A percentile compares a stretch with the other conserved stretches of the same genome.
Conservation (phyloP, 2,329 filamentous ascomycete genomes). For the Curvularia verruculosa region DNA sequence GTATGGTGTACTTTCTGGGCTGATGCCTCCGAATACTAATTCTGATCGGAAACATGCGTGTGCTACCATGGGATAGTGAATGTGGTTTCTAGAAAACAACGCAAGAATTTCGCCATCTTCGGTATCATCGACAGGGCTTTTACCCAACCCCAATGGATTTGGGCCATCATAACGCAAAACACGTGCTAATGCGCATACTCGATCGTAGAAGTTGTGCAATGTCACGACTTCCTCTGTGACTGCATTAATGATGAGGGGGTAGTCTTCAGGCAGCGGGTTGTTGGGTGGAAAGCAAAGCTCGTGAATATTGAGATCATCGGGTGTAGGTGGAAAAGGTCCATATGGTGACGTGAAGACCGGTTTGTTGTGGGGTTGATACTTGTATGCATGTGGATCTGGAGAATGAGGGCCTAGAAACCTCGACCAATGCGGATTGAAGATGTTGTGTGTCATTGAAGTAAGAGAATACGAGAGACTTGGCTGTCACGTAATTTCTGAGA, state of each 20-base stretch:
- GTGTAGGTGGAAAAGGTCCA: conserved; percentile 36
- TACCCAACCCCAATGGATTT: conserved; percentile 29
- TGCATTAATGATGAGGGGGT: conserved; percentile 40
- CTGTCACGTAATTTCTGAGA: background rate
- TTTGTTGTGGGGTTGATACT: conserved; percentile 25
- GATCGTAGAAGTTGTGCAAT: conserved; percentile 37
- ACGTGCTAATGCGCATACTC: conserved; percentile 35
- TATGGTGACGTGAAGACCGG: conserved; percentile 35
- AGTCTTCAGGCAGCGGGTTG: conserved; percentile 35
- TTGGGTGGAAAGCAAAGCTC: conserved; percentile 38
- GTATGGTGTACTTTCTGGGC: conserved; percentile 38
- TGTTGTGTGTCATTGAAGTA: conserved; percentile 25
- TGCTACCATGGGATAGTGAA: conserved; percentile 41
- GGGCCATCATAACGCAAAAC: conserved; percentile 36
- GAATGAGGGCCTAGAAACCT: conserved; percentile 31
- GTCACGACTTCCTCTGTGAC: conserved; percentile 32
- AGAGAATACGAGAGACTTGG: background rate
- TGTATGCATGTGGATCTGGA: conserved; percentile 29
- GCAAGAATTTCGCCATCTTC: conserved; percentile 41
- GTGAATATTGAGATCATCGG: conserved; percentile 39
- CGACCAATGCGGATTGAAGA: conserved; percentile 37
- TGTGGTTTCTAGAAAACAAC: conserved; percentile 36
- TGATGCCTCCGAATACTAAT: conserved; percentile 41
- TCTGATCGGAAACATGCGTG: conserved; percentile 41
- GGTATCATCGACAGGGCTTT: conserved; percentile 31